These are phyloP conservation scores for Camellia lanceoleosa DNA, from an alignment of 148 eudicot genomes.

Conservation along the genomic window DNA sequence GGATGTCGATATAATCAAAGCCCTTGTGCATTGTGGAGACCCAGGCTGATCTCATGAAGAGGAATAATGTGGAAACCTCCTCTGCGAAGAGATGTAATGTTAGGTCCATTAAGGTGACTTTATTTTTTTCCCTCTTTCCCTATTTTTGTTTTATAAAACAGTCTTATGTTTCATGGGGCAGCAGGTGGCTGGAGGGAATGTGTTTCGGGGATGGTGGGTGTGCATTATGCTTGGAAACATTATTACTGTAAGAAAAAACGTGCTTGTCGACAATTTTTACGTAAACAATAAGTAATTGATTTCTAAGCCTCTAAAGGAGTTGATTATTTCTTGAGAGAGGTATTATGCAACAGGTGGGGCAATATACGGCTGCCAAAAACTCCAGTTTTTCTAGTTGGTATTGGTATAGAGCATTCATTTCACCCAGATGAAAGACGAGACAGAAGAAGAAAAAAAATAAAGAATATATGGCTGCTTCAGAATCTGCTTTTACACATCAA, in stretches of 20 bases:
- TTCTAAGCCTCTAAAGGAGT: too few relatives aligned
- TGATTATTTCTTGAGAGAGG: too few relatives aligned
- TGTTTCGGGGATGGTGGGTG: not conserved
- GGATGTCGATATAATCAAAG: constrained; percentile 5
- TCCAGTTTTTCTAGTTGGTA: too few relatives aligned
- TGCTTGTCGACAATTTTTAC: not conserved
- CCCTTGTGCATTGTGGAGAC: constrained; percentile 4
- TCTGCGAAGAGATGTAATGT: constrained; percentile 3
- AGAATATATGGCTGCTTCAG: too few relatives aligned
- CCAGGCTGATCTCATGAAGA: not conserved
- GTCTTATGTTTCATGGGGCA: not conserved
- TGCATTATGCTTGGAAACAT: not conserved
- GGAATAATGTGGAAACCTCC: constrained; percentile 4
- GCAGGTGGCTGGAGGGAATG: not conserved
- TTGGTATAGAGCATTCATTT: too few relatives aligned
- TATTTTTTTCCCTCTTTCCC: not conserved
- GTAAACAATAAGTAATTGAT: too few relatives aligned
- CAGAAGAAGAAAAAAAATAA: too few relatives aligned
- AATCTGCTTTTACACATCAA: too few relatives aligned
- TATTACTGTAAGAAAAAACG: not conserved
- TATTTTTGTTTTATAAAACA: not conserved
- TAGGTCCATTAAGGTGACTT: not conserved
- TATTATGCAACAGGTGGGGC: too few relatives aligned
- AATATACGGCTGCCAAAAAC: too few relatives aligned
- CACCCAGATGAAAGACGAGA: too few relatives aligned